A percentile compares a stretch with the other conserved stretches of the same genome.
Conservation (phyloP, 345 rosid species). For the Xanthoceras sorbifolium region DNA sequence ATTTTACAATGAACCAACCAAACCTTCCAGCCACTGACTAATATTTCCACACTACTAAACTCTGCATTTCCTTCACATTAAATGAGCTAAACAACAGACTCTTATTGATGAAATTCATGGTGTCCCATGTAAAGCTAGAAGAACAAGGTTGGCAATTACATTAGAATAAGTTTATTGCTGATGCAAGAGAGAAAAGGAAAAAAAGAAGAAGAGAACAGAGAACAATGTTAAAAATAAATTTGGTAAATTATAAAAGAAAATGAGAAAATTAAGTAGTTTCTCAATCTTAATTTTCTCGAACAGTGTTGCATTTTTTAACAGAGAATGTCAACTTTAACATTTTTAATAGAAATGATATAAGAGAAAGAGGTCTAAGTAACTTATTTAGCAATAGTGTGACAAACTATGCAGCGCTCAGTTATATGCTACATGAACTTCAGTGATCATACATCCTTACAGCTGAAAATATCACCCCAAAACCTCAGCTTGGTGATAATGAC, state of each 20-base stretch:
- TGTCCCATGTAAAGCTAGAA: background rate
- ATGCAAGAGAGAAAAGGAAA: no score
- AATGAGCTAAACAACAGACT: background rate
- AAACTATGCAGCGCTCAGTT: background rate
- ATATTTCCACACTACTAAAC: background rate
- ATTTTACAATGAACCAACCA: background rate
- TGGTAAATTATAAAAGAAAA: no score
- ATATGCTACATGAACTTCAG: background rate
- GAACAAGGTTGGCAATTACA: background rate
- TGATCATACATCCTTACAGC: background rate
- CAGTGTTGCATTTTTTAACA: no score
- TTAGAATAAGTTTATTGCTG: background rate
- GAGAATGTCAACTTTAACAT: background rate
- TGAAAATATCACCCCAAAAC: background rate
- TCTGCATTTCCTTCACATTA: background rate
- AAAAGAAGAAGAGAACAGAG: no score
- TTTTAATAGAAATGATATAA: background rate
- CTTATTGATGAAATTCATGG: background rate
- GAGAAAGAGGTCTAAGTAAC: background rate
- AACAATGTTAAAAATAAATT: no score
- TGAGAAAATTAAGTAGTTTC: no score
- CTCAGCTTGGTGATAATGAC: background rate
- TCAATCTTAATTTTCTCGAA: no score
- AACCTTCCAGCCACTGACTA: background rate
- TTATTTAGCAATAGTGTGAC: background rate